Evolutionary conservation across 257 asterid species (phyloP), one percentile per base, ranked within the genome.

Genomic region (Lycium barbarum): DNA sequence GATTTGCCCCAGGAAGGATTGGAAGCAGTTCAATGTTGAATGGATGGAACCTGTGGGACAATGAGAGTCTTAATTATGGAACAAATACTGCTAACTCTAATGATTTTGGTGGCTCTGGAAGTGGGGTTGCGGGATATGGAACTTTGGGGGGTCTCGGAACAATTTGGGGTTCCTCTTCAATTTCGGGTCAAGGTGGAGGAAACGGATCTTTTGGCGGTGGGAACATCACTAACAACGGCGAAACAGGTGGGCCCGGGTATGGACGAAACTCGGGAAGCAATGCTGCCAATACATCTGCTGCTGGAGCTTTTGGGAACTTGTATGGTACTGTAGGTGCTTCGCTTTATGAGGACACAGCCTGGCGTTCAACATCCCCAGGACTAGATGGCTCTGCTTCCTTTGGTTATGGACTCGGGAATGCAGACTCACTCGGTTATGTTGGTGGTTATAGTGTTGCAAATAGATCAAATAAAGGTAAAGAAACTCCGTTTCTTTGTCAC

Each of bases 401-500:
- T 87, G 87, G 89, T 73, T 92, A 89, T 88, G 93, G 94, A 80
- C 91, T 84, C 38, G 92, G 91, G 47, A 92, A 57, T 88, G 79
- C 88, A 47, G 73, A 82, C 86, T 82, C 94, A 8, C 89, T 90
- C 82, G 94, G 90, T 85, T 91, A 88, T 87, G 92, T 86, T 83
- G 97, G 96, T 83, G 88, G 87, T 85, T 92, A 89, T 90, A 89
- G 88, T 78, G 91, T 90, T 87, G 86, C 88, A 61, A 90, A 88
- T 88, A 92, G 98, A 86, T 86, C 95, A 81, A 91, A 88, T 91
- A 91, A 96, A 91, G 98, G 98, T 92, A 83, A 49, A 47, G 79
- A 40, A 53, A 79, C 67, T 86, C 79, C 80, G n/a, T n/a, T n/a
- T 61, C 62, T 82, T 79, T 12, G 33, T 3, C 35, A 17, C 72